These are phyloP conservation scores for Aschersonia sp. DNA, from an alignment of 2,329 filamentous ascomycete species.

Conservation along the genomic window DNA sequence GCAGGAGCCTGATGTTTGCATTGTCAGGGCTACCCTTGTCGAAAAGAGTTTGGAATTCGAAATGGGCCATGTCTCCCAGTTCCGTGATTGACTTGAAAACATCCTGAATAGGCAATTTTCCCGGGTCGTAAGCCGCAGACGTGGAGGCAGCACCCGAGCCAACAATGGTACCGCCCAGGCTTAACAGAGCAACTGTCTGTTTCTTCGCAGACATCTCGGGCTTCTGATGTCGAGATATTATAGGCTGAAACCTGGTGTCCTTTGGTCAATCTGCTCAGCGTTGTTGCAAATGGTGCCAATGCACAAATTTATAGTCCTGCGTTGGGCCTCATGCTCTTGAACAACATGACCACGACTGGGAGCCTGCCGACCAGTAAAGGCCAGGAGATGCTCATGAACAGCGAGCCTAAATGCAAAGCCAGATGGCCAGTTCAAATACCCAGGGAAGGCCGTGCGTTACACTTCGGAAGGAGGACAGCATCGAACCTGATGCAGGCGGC, in stretches of 20 bases:
- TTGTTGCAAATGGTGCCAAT: not conserved
- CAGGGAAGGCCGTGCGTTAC: no score
- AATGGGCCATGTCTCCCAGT: constrained; percentile 37
- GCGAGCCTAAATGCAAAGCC: no score
- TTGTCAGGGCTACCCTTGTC: constrained; percentile 31
- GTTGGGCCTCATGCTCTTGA: no score
- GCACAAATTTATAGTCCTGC: no score
- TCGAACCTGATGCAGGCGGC: no score
- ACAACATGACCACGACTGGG: no score
- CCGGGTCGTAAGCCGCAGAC: constrained; percentile 26
- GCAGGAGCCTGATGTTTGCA: constrained; percentile 30
- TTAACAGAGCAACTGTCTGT: constrained; percentile 42
- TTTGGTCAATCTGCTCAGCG: not conserved
- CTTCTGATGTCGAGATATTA: not conserved
- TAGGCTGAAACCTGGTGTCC: not conserved
- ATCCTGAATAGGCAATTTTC: constrained; percentile 29
- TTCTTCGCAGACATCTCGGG: constrained; percentile 12
- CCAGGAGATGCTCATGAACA: no score
- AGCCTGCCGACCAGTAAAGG: not conserved
- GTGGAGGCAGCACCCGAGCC: constrained; percentile 31
- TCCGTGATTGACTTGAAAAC: constrained; percentile 41
- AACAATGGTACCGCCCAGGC: constrained; percentile 45
- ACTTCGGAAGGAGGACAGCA: no score
- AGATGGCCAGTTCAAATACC: no score
- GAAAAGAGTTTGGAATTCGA: constrained; percentile 35